Conservation (phyloP, 2,329 filamentous ascomycete genomes). For the Sclerotinia borealis region DNA sequence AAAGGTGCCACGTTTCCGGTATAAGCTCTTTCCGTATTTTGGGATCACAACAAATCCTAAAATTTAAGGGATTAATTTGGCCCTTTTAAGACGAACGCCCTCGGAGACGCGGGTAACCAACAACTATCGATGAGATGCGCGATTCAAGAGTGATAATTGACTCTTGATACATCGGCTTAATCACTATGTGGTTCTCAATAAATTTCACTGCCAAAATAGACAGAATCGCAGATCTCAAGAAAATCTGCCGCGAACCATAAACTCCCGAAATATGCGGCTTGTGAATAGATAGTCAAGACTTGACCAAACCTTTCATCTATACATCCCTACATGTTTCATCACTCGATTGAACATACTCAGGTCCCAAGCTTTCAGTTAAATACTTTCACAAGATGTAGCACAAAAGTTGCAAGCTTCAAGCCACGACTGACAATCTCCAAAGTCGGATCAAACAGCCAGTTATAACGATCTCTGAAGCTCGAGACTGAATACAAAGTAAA, state of each 20-base stretch:
- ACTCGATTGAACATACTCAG: not conserved
- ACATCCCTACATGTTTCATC: not conserved
- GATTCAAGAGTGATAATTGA: not conserved
- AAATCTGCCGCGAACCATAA: not conserved
- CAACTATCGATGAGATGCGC: too few relatives aligned
- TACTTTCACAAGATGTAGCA: not conserved
- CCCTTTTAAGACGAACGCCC: not conserved
- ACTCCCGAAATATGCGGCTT: not conserved
- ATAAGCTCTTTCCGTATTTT: not conserved
- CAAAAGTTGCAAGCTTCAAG: not conserved
- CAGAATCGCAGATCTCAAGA: not conserved
- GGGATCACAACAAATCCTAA: not conserved
- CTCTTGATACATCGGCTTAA: not conserved
- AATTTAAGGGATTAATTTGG: not conserved
- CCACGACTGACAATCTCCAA: not conserved
- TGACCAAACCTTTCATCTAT: too few relatives aligned
- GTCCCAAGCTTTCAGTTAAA: not conserved
- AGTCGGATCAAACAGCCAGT: too few relatives aligned
- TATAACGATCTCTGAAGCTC: not conserved
- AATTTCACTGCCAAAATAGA: not conserved
- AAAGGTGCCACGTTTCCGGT: not conserved
- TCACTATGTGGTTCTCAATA: not conserved
- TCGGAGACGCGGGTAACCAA: not conserved
- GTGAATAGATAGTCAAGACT: too few relatives aligned
- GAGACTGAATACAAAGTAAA: not conserved